These are phyloP conservation scores for Solanum neorickii DNA, from an alignment of 257 asterid species.

Conservation along the genomic window DNA sequence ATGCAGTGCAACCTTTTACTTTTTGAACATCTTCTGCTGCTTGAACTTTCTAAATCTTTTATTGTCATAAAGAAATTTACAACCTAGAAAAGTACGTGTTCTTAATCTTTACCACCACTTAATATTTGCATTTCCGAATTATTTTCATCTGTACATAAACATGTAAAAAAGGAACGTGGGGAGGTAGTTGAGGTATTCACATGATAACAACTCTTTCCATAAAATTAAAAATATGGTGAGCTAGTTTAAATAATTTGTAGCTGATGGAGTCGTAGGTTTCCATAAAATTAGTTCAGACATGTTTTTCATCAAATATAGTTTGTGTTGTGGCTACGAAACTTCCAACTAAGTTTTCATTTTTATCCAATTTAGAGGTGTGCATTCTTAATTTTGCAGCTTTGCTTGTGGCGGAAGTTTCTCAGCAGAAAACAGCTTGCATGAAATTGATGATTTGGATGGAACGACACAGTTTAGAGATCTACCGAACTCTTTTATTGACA, in stretches of 20 bases:
- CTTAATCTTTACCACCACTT: background rate
- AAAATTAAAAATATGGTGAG: background rate
- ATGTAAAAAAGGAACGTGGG: background rate
- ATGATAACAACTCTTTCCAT: background rate
- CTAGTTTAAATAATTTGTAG: background rate
- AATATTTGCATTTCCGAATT: background rate
- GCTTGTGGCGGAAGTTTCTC: conserved; percentile 9
- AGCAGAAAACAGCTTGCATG: conserved; percentile 8
- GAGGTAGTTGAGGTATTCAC: background rate
- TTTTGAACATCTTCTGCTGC: too few species aligned
- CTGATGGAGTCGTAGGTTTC: background rate
- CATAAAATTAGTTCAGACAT: background rate
- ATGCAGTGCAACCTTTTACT: too few species aligned
- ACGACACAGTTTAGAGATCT: conserved; percentile 33
- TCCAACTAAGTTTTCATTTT: background rate
- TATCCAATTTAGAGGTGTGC: background rate
- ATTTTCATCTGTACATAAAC: background rate
- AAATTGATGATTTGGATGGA: conserved; percentile 40
- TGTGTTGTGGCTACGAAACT: background rate
- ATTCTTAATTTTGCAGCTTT: conserved; percentile 21
- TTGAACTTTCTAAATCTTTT: too few species aligned
- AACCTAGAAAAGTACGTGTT: background rate
- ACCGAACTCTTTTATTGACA: conserved; percentile 42
- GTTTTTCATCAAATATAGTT: background rate
- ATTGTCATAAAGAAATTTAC: too few species aligned